phyloP scores from a whole-genome alignment of 305 asterid species.

The Withania somnifera region DNA sequence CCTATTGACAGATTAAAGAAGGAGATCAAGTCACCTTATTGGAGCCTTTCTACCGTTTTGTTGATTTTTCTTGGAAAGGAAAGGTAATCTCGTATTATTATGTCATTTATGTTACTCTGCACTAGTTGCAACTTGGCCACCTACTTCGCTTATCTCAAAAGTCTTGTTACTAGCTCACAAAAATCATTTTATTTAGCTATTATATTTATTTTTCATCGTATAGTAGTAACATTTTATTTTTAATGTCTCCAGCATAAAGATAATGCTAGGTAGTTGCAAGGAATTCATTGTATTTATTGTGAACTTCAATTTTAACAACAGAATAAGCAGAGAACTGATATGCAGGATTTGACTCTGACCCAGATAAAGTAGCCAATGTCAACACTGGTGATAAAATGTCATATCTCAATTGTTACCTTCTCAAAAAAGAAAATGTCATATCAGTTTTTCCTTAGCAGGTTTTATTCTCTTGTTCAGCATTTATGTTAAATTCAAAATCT shows the following conservation, averaged over 20 bases:
- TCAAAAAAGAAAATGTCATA: background rate
- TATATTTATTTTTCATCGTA: background rate
- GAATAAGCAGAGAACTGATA: background rate
- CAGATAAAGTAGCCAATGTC: background rate
- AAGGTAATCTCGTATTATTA: slow-evolving; percentile 36
- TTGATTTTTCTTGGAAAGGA: slow-evolving; percentile 69
- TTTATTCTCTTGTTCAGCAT: background rate
- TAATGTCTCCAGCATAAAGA: background rate
- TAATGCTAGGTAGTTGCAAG: background rate
- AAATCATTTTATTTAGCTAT: background rate
- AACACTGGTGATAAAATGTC: background rate
- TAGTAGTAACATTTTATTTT: background rate
- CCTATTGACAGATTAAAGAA: slow-evolving; percentile 57
- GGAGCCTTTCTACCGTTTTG: slow-evolving; percentile 55
- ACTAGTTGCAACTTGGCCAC: background rate
- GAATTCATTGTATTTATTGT: background rate
- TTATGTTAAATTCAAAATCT: background rate
- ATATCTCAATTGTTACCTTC: too few species aligned
- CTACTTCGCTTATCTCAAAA: background rate
- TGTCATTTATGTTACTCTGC: background rate
- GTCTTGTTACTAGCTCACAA: background rate
- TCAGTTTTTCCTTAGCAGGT: background rate
- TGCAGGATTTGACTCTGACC: background rate
- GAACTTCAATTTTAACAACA: background rate
- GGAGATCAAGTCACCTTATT: slow-evolving; percentile 66